Percentiles rank a stretch among this genome's conserved stretches.
phyloP scores from a whole-genome alignment of 306 rosid species.

The Oxytropis ochrocephala region DNA sequence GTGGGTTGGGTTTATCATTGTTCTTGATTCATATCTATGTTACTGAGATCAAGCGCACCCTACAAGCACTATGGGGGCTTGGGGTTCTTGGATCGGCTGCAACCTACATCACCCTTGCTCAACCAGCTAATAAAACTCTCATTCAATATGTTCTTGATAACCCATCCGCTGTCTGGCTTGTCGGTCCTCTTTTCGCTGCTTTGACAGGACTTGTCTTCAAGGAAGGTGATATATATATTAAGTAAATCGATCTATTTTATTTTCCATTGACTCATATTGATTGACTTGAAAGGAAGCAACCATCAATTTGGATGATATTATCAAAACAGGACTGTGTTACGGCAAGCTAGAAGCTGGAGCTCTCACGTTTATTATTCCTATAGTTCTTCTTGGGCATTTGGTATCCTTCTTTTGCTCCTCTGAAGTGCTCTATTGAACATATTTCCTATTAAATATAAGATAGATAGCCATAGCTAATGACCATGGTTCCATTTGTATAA shows the following conservation, averaged over 20 bases:
- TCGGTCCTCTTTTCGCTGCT: conserved; percentile 88
- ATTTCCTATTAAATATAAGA: neutral
- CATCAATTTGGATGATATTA: neutral
- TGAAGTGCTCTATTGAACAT: neutral
- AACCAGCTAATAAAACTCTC: conserved; percentile 52
- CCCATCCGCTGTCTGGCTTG: conserved; percentile 65
- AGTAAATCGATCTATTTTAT: neutral
- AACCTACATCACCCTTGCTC: conserved; percentile 52
- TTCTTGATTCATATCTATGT: conserved; percentile 79
- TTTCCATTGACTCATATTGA: neutral
- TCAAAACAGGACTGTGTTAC: conserved; percentile 78
- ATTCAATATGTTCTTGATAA: conserved; percentile 52
- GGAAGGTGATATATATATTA: conserved; percentile 49
- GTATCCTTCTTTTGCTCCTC: conserved; percentile 36
- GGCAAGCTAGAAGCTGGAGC: conserved; percentile 91
- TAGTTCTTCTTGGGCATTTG: conserved; percentile 80
- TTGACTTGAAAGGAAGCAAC: neutral
- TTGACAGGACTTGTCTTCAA: conserved; percentile 90
- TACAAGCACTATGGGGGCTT: conserved; percentile 82
- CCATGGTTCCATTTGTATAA: neutral
- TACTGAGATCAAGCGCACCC: conserved; percentile 69
- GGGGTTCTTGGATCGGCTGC: conserved; percentile 67
- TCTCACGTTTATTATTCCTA: conserved; percentile 70
- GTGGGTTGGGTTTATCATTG: conserved; percentile 72
- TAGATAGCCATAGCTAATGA: neutral